A percentile compares a stretch with the other conserved stretches of the same genome.
These are phyloP conservation scores for Glycine tomentella DNA, from an alignment of 306 rosid species.

Conservation along the genomic window DNA sequence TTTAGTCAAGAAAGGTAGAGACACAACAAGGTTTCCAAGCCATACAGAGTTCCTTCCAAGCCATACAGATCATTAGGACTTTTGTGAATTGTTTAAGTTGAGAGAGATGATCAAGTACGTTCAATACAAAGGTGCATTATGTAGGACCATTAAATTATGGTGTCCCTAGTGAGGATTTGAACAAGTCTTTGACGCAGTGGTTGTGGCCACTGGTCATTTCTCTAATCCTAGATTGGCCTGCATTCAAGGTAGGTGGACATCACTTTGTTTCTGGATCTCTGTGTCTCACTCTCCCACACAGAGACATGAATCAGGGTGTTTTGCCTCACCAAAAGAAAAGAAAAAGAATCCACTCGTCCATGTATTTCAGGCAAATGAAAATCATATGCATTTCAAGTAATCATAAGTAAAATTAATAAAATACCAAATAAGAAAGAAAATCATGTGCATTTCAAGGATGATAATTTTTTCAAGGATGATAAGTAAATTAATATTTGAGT, in stretches of 20 bases:
- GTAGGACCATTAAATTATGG: constrained; percentile 64
- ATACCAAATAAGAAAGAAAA: too few species aligned
- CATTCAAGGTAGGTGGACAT: constrained; percentile 52
- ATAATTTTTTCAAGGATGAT: too few species aligned
- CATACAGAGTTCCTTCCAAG: constrained; percentile 65
- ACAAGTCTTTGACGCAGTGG: constrained; percentile 79
- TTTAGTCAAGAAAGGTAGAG: constrained; percentile 64
- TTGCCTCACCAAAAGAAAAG: too few species aligned
- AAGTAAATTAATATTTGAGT: background rate
- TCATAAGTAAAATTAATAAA: too few species aligned
- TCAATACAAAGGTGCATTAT: constrained; percentile 68
- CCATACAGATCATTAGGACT: constrained; percentile 52
- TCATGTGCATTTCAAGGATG: too few species aligned
- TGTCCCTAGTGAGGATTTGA: constrained; percentile 54
- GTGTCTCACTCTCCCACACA: too few species aligned
- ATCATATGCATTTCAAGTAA: too few species aligned
- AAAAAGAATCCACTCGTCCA: too few species aligned
- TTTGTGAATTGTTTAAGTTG: constrained; percentile 66
- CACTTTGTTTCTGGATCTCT: too few species aligned
- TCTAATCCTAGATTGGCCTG: constrained; percentile 72
- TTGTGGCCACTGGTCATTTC: constrained; percentile 81
- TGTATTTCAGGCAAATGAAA: background rate
- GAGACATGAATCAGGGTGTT: too few species aligned
- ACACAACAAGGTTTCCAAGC: constrained; percentile 72
- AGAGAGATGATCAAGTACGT: constrained; percentile 67